Conservation (phyloP, 495 filamentous ascomycete species). For the Saxophila tyrrhenica region DNA sequence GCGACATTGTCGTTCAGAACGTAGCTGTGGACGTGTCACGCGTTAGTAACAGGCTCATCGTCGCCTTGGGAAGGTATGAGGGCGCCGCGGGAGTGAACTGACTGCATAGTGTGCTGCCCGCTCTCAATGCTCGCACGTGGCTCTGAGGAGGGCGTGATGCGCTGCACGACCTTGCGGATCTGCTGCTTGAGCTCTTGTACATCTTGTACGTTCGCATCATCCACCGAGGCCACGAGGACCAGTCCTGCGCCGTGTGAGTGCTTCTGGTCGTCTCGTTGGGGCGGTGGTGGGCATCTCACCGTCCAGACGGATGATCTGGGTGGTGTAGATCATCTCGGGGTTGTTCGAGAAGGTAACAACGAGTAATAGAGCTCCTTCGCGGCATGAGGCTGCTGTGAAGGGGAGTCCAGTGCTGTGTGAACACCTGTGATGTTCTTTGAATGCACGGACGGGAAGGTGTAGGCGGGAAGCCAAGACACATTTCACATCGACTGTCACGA, state of each 20-base stretch:
- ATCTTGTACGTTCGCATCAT: slow-evolving; percentile 70
- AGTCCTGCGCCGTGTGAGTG: slow-evolving; percentile 47
- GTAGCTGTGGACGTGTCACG: slow-evolving; percentile 49
- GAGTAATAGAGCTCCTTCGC: not conserved
- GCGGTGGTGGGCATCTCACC: slow-evolving; percentile 42
- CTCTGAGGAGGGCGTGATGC: slow-evolving; percentile 76
- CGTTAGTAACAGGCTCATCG: not conserved
- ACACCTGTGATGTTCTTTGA: not conserved
- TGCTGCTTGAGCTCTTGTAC: slow-evolving; percentile 82
- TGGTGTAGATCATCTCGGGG: slow-evolving; percentile 78
- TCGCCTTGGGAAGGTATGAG: not conserved
- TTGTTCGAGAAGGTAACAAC: not conserved
- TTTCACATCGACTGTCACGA: not conserved
- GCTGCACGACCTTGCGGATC: slow-evolving; percentile 77
- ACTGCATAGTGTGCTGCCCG: slow-evolving; percentile 79
- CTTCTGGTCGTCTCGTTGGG: not conserved
- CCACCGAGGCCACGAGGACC: slow-evolving; percentile 87
- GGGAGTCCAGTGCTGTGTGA: not conserved
- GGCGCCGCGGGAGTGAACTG: slow-evolving; percentile 23
- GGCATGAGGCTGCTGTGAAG: not conserved
- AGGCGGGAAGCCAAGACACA: not conserved
- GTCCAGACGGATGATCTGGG: slow-evolving; percentile 86
- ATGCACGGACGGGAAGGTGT: not conserved
- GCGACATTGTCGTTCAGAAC: slow-evolving; percentile 67
- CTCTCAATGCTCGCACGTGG: slow-evolving; percentile 86